Evolutionary conservation across 2,329 filamentous ascomycete species (phyloP).

Genomic region (Metarhizium sp.): DNA sequence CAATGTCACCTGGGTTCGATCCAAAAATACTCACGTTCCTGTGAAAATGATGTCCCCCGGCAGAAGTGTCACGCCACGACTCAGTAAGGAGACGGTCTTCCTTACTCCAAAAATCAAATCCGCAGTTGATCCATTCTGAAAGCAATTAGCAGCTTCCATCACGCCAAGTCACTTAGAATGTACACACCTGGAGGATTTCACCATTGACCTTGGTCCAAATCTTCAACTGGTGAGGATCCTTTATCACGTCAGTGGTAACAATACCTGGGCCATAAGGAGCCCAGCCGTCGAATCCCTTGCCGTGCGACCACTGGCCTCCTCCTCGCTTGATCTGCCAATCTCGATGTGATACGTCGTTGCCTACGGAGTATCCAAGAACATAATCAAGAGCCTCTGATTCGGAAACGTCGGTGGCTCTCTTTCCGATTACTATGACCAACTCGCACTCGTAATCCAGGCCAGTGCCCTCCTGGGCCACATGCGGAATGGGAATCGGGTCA

Average conservation of each 20-base stretch:
- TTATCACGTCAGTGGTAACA: constrained; percentile 45
- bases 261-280: constrained; percentile 66
- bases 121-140: constrained; percentile 40
- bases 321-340: constrained; percentile 65
- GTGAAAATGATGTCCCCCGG: constrained; percentile 60
- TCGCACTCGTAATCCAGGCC: constrained; percentile 76
- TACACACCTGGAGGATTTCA: constrained; percentile 38
- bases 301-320: constrained; percentile 60
- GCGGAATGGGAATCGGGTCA: constrained; percentile 57
- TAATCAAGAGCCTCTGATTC: constrained; percentile 59
- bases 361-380: constrained; percentile 65
- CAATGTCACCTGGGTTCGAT: no score
- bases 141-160: constrained; percentile 1
- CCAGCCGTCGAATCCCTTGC: constrained; percentile 70
- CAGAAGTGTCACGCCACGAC: constrained; percentile 51
- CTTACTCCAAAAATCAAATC: constrained; percentile 57
- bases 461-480: constrained; percentile 53
- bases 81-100: constrained; percentile 49
- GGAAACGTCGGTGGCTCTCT: constrained; percentile 53
- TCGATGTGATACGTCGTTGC: constrained; percentile 73
- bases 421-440: constrained; percentile 64
- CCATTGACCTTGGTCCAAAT: constrained; percentile 54
- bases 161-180: not conserved
- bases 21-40: constrained; percentile 39
- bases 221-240: constrained; percentile 45